A percentile compares a stretch with the other conserved stretches of the same genome.
Conservation (phyloP, 768 basidiomycete genomes). For the Melanogaster broomeanus region DNA sequence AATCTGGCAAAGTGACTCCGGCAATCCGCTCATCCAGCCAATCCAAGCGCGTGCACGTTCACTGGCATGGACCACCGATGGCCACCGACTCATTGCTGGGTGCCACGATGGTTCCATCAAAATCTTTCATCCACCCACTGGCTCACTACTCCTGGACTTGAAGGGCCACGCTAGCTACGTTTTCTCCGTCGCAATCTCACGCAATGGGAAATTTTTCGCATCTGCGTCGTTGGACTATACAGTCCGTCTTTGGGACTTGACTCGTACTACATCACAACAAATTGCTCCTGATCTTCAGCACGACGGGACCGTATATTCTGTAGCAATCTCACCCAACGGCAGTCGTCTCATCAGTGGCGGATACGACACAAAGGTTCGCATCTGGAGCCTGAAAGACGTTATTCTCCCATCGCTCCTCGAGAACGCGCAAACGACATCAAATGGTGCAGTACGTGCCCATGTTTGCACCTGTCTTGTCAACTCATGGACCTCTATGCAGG, state of each 20-base stretch:
- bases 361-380: no score
- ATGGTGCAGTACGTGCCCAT: no score
- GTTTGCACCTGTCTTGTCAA: no score
- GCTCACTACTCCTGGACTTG: not conserved
- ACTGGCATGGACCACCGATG: conserved; percentile 20
- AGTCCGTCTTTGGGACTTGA: conserved; percentile 13
- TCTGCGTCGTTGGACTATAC: conserved; percentile 13
- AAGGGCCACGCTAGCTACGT: conserved; percentile 8
- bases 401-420: no score
- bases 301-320: no score
- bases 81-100: conserved; percentile 17
- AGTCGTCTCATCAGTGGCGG: conserved; percentile 1
- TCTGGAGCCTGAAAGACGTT: no score
- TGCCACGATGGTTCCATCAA: conserved; percentile 10
- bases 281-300: no score
- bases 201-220: conserved; percentile 7
- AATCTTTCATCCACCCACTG: conserved; percentile 10
- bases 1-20: conserved; percentile 5
- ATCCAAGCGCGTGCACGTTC: conserved; percentile 7
- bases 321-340: conserved; percentile 4
- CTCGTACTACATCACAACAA: not conserved
- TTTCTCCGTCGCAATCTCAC: conserved; percentile 7
- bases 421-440: no score
- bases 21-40: not conserved
- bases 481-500: no score